Evolutionary conservation across 1,284 basidiomycete species (phyloP), one percentile per base, ranked within the genome.

Genomic region (Neotropicomus parvogracilis): DNA sequence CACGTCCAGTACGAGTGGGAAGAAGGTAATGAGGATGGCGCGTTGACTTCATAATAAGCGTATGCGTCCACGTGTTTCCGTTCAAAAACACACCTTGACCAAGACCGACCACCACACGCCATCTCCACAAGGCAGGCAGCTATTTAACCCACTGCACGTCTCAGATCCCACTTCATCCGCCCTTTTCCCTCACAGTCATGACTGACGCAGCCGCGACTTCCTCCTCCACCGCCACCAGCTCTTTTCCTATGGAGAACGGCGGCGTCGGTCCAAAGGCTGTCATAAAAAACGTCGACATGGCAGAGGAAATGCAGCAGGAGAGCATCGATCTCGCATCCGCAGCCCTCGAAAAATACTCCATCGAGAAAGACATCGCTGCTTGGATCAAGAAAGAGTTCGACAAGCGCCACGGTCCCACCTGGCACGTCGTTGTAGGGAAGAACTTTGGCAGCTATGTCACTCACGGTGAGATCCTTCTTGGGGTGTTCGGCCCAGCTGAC

Each of bases 301-400:
- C 75, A 52, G 91, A 97, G 54, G 92, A 97, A 61, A 91, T 97
- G 91, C 94, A 97, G 71, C 85, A 91, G 69, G 85, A 90, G 69
- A 85, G 85, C 56, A 87, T 98, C 59, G 91, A 97, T 63, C 83
- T 93, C 60, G 86, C 93, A 24, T 80, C 81, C 16, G 78, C 83
- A 21, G 92, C 94, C 1, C 78, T 98, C 64, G 87, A 91, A 57
- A 90, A 91, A 70, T 93, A 88, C 74, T 87, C 80, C 67, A 88
- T 97, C 72, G 95, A 97, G 77, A 97, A 97, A 74, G 92, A 99
- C 70, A 94, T 98, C 66, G 95, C 95, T 12, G 93, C 95, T 33
- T 85, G 92, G 70, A 90, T 97, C 79, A 99, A 99, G 80, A 92
- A 95, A 70, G 91, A 95, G 72, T 93, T 97, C 69, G 95, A 99